phyloP scores from a whole-genome alignment of 331 rosid species.

The Malus hybrid region DNA sequence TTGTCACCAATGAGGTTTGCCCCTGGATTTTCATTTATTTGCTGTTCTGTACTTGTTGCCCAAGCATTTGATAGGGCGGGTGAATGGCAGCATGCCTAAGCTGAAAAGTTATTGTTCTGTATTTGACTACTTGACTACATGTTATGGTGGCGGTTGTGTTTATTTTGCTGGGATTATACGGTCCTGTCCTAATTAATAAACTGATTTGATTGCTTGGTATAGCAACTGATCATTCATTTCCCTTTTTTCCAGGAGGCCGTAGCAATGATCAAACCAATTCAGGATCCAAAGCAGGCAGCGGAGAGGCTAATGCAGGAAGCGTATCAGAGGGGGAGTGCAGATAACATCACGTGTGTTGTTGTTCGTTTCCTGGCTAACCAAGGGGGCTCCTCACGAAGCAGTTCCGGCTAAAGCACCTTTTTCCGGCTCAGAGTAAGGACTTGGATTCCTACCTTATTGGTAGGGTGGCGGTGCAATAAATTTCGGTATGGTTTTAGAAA shows the following conservation, averaged over 20 bases:
- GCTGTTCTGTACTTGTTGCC: neutral
- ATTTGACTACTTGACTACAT: neutral
- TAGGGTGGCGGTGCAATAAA: conserved; percentile 22
- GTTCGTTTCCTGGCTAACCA: conserved; percentile 78
- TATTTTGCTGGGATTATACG: neutral
- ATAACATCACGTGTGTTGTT: conserved; percentile 82
- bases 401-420: conserved; percentile 29
- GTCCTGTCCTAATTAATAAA: neutral
- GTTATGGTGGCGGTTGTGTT: neutral
- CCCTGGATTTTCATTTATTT: conserved; percentile 6
- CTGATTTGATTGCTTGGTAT: neutral
- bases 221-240: neutral
- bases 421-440: neutral
- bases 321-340: conserved; percentile 81
- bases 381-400: conserved; percentile 44
- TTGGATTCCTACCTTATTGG: conserved; percentile 11
- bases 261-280: conserved; percentile 62
- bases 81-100: neutral
- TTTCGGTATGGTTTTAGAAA: conserved; percentile 23
- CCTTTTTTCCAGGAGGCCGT: conserved; percentile 70
- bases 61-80: neutral
- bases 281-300: conserved; percentile 76
- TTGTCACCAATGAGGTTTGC: conserved; percentile 87
- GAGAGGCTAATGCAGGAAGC: conserved; percentile 85
- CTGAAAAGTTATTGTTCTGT: neutral